Evolutionary conservation across 345 rosid species (phyloP), one percentile per base, ranked within the genome.

Genomic region (Garcia nutans): DNA sequence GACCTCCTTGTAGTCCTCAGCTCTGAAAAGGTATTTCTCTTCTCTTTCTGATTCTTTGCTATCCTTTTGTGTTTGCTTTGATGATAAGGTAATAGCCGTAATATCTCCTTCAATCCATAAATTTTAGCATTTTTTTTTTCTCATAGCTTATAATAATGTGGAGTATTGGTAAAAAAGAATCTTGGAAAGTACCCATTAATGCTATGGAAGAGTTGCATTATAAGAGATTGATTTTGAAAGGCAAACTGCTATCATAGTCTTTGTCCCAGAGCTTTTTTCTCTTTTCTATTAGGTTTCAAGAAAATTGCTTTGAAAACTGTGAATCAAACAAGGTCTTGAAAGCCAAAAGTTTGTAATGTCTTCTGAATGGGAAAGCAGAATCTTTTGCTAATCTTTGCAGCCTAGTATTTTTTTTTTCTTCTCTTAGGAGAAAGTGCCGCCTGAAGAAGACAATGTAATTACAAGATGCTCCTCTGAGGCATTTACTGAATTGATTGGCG

Each of bases 1-100:
- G 85, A 86, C 22, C 91, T 89, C 37, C 84, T 81, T 58, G 61
- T 68, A n/a, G 67, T 67, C 70, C 85, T 87, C 57, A 78, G 74
- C 44, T 58, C 84, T 76, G 69, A 54, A 64, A 50, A 83, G 90
- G 92, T 86, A 72, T 37, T 37, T 37, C 41, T 37, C 41, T 37
- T 37, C 56, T n/a, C 11, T 47, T 8, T 45, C n/a, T 13, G 8
- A 56, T 10, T 26, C 63, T 50, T 6, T 17, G 10, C 19, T 57
- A 11, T 59, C 41, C 3, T 45, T 49, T 60, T 24, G 37, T 44
- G 7, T 73, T 19, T 16, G 22, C 12, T 24, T 61, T 12, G 69
- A 47, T 15, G 11, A 57, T 33, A 58, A 56, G 74, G 62, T 57
- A 16, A 33, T 9, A 44, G 19, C 47, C 26, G 42, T 56, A 7